phyloP scores from a whole-genome alignment of 2,329 filamentous ascomycete species.

The Ophiosphaerella korrae region DNA sequence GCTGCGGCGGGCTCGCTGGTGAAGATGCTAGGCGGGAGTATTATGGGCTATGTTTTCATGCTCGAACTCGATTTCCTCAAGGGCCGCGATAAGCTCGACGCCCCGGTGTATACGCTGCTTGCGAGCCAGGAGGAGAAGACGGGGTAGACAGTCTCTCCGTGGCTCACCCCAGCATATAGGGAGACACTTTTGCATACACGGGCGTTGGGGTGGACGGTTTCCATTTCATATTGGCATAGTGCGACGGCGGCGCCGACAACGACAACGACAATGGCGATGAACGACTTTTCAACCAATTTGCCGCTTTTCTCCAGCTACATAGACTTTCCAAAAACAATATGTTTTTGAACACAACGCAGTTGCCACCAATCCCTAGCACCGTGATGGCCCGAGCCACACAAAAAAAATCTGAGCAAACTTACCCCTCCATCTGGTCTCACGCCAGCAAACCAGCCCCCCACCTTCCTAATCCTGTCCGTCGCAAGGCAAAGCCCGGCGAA shows the following conservation, averaged over 20 bases:
- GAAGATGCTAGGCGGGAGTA: slow-evolving; percentile 79
- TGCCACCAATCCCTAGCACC: too few species aligned
- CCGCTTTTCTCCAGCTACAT: too few species aligned
- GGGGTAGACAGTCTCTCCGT: background rate
- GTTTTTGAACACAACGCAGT: too few species aligned
- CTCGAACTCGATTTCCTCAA: slow-evolving; percentile 94
- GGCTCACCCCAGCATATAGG: slow-evolving; percentile 12
- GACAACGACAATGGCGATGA: too few species aligned
- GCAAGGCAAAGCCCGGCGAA: too few species aligned
- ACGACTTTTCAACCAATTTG: too few species aligned
- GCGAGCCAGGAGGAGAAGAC: slow-evolving; percentile 61
- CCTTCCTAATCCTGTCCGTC: background rate
- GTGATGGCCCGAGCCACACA: too few species aligned
- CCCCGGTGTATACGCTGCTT: slow-evolving; percentile 82
- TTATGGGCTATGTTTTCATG: slow-evolving; percentile 92
- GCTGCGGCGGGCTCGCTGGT: slow-evolving; percentile 86
- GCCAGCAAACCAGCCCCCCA: background rate
- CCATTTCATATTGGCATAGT: background rate
- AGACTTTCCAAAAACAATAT: too few species aligned
- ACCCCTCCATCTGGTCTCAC: background rate
- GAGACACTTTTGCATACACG: slow-evolving; percentile 19
- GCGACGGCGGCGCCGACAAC: background rate
- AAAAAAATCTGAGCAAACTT: background rate
- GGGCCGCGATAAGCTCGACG: slow-evolving; percentile 85
- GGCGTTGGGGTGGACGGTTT: slow-evolving; percentile 20